Conservation (phyloP, 2,329 filamentous ascomycete genomes). For the Taxawa tesnikishii region DNA sequence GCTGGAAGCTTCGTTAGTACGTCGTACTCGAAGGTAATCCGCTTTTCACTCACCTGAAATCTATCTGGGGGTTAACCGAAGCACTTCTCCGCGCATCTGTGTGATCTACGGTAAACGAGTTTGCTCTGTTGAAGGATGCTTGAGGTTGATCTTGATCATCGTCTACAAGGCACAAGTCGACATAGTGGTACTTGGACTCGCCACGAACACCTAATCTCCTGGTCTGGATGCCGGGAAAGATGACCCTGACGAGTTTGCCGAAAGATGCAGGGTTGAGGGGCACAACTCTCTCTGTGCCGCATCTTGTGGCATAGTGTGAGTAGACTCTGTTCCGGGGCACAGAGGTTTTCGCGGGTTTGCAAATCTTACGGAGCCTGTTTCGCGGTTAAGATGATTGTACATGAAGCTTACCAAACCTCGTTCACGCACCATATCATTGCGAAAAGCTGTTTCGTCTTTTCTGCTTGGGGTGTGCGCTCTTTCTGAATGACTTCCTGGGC, state of each 20-base stretch:
- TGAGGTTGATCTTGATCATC: constrained; percentile 20
- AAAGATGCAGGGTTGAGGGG: constrained; percentile 95
- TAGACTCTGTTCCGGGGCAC: constrained; percentile 90
- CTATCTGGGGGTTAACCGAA: constrained; percentile 18
- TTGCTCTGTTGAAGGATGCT: constrained; percentile 11
- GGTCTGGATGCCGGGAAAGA: constrained; percentile 92
- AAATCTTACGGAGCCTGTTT: constrained; percentile 59
- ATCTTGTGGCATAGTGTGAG: constrained; percentile 85
- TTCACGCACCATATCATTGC: constrained; percentile 69
- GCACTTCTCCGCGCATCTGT: constrained; percentile 15
- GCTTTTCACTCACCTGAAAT: no score
- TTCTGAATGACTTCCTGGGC: constrained; percentile 66
- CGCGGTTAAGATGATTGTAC: no score
- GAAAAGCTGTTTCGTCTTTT: constrained; percentile 74
- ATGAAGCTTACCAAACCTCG: constrained; percentile 4
- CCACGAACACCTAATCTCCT: constrained; percentile 82
- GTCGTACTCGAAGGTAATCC: no score
- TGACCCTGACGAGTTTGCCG: constrained; percentile 88
- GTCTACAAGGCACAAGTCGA: constrained; percentile 39
- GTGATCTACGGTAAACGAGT: constrained; percentile 9
- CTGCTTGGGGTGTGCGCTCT: constrained; percentile 67
- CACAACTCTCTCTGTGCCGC: constrained; percentile 84
- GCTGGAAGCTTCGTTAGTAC: no score
- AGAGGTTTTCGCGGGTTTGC: constrained; percentile 65
- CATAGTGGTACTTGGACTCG: constrained; percentile 97